Base-by-base conservation (phyloP, 2,329 filamentous ascomycete species). In the Eurotiales sp. region DNA sequence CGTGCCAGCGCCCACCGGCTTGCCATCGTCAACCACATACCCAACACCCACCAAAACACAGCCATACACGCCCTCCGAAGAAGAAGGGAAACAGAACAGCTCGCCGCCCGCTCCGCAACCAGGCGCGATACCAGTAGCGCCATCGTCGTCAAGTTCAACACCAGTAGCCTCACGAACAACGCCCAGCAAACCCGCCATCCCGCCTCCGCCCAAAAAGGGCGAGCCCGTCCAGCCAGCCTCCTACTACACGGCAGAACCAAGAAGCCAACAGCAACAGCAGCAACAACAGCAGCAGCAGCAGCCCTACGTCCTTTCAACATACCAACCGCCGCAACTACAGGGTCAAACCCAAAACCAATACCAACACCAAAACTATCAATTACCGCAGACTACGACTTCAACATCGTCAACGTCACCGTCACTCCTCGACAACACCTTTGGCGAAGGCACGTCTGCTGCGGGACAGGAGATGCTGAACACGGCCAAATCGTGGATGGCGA, bases 401-500 rank as follows among this genome's bases (percentile, higher is more conserved):
- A 56, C 58, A 34, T 50, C 29, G 29, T 34, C 30, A n/a, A 14
- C 30, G 30, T 4, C 4, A 14, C 12, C 29, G 12, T 32, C 30
- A 14, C n/a, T 34, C n/a, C 14, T 34, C 5, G 30, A 14, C 4
- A 34, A 36, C 17, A 47, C 37, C 36, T 29, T 15, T 50, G 39
- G 55, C 66, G 70, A 11, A 8, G n/a, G 21, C 25, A 32, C 14
- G 23, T 48, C 19, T 32, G 15, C 22, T 43, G 27, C 40, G 57
- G 51, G 60, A 61, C 56, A 57, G 59, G 58, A 67, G 52, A 21
- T 67, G 59, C 59, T 72, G 59, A 65, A 65, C 27, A 65, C 63
- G 4, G 71, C 74, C 1, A 75, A 70, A 58, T 65, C 65, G 7
- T 77, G 73, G 72, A 63, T 71, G 51, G 62, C 60, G 34, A 64